phyloP scores from a whole-genome alignment of 148 eudicot species.

The Selenicereus undatus region DNA sequence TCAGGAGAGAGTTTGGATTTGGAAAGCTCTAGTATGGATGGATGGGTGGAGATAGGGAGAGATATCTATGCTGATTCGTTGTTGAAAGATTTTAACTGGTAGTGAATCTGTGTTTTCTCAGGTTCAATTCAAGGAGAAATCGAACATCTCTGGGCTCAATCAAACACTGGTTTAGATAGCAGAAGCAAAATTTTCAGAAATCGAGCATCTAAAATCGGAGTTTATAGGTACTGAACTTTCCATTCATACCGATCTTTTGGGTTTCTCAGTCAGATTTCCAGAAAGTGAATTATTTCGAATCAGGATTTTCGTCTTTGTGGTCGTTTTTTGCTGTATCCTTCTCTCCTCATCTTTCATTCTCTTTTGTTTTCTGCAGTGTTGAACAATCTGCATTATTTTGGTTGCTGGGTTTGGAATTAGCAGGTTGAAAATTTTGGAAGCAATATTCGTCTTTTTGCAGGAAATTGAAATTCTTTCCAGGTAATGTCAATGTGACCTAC shows the following conservation, averaged over 20 bases:
- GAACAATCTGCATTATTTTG: slow-evolving; percentile 1
- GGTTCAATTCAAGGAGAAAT: neutral
- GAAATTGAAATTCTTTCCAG: slow-evolving; percentile 11
- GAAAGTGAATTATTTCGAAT: neutral
- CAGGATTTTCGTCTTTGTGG: neutral
- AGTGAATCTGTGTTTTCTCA: neutral
- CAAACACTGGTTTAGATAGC: neutral
- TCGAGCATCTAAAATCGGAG: neutral
- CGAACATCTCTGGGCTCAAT: neutral
- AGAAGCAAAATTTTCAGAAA: neutral
- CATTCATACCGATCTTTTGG: neutral
- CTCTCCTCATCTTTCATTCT: neutral
- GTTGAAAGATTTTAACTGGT: neutral
- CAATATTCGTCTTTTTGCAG: neutral
- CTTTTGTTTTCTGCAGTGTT: neutral
- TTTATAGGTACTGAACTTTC: neutral
- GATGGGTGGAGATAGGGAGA: neutral
- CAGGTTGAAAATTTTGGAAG: neutral
- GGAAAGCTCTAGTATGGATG: neutral
- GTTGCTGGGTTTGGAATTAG: neutral
- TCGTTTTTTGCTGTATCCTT: neutral
- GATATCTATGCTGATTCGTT: neutral
- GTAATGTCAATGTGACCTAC: neutral
- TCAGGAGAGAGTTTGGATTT: neutral
- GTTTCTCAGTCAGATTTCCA: neutral